Conservation (phyloP, 176 grass and related monocot species). For the Neostapfia colusana region DNA sequence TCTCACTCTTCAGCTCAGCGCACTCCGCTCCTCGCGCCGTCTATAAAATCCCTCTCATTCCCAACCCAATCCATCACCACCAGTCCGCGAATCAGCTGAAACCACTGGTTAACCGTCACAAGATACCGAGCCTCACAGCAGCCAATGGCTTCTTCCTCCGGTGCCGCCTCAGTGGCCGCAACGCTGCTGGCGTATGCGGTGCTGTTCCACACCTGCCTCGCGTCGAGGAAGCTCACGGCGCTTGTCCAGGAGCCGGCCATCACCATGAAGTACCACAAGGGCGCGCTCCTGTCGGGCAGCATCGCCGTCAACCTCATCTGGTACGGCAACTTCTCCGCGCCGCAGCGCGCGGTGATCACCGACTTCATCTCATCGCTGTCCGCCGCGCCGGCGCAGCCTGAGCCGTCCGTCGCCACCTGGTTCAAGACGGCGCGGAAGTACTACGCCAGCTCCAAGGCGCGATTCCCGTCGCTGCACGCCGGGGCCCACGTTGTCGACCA, state of each 20-base stretch:
- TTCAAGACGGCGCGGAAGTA: slow-evolving; percentile 74
- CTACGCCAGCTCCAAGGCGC: slow-evolving; percentile 58
- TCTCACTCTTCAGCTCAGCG: neutral
- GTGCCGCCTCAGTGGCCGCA: neutral
- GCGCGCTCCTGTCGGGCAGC: slow-evolving; percentile 62
- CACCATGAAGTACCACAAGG: slow-evolving; percentile 83
- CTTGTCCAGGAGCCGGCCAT: slow-evolving; percentile 61
- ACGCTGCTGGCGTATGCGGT: slow-evolving; percentile 21
- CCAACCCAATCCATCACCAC: slow-evolving; percentile 1
- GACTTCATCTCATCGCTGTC: slow-evolving; percentile 74
- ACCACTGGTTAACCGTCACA: neutral
- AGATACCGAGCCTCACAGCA: too few species aligned
- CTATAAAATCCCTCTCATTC: slow-evolving; percentile 33
- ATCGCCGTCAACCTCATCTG: slow-evolving; percentile 73
- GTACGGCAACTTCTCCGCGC: slow-evolving; percentile 74
- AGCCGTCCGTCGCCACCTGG: slow-evolving; percentile 69
- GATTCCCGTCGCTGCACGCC: slow-evolving; percentile 40
- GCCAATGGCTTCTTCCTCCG: slow-evolving; percentile 29
- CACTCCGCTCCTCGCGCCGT: neutral
- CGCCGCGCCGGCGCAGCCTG: neutral
- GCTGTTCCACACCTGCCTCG: slow-evolving; percentile 36
- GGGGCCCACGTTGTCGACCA: slow-evolving; percentile 50
- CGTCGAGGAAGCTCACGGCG: slow-evolving; percentile 33
- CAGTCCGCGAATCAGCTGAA: neutral
- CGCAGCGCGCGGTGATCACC: slow-evolving; percentile 61